Evolutionary conservation across 2,329 filamentous ascomycete genomes (phyloP), one percentile per base, ranked within the genome.

Genomic region (Alternaria infectoria): DNA sequence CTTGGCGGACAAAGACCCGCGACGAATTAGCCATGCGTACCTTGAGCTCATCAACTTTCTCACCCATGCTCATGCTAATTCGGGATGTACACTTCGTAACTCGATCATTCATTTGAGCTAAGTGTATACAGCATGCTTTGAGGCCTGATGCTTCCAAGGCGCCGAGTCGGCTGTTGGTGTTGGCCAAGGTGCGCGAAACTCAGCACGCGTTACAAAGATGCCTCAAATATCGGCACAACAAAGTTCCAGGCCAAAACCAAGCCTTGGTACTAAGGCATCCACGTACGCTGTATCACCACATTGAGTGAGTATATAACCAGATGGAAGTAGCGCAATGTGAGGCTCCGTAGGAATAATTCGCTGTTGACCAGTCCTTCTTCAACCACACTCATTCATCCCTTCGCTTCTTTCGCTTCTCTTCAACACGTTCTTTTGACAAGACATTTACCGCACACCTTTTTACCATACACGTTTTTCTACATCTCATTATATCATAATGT

Each of bases 311-410:
- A 40, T 43, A 17, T 65, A 65, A 65, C 62, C 58, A 64, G 44
- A 26, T 8, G 15, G 2, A n/a, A 56, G 17, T 5, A 1, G 44
- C 10, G 28, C 47, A 11, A 44, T 23, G 6, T 21, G 19, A 4
- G 28, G 7, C 17, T 61, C 15, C n/a, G 49, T 54, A 70, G 66
- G 65, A 67, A 61, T 64, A 57, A 63, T 59, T 44, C 40, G 59
- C 71, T 74, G 71, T 74, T 72, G 70, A 74, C 62, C 71, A 71
- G 71, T 71, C 43, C 68, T 62, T 62, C 64, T 66, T 68, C 69
- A 25, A 15, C 13, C 19, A 21, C 49, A 11, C 19, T 57, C 46
- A 56, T 59, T 61, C 60, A 49, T 59, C 54, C 68, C 36, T 66
- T 70, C 56, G 62, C 63, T 66, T 64, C 65, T 45, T 43, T 47